Conservation (phyloP, 129 eudicot species). For the carrot (Daucus carota) region DNA sequence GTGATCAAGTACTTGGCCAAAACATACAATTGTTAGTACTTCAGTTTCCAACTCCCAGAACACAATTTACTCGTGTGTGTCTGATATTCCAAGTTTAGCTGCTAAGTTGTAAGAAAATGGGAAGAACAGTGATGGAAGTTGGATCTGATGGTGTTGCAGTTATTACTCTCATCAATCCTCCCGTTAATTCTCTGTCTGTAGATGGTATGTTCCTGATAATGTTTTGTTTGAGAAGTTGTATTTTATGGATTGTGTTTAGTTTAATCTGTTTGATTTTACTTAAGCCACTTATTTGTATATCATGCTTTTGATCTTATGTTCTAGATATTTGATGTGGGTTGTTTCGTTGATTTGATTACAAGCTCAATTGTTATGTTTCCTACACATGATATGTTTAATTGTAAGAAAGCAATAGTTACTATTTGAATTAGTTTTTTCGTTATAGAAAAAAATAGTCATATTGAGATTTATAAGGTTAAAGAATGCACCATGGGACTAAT, state of each 20-base stretch:
- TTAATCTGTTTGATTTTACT: too few species aligned
- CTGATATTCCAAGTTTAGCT: not conserved
- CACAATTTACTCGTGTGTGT: not conserved
- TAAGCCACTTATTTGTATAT: too few species aligned
- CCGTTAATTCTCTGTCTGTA: slow-evolving; percentile 89
- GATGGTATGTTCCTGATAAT: slow-evolving; percentile 44
- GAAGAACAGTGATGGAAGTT: slow-evolving; percentile 71
- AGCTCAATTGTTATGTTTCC: too few species aligned
- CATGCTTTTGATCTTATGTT: too few species aligned
- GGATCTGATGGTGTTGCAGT: slow-evolving; percentile 92
- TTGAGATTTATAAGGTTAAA: not conserved
- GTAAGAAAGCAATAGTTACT: too few species aligned
- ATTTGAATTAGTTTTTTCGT: too few species aligned
- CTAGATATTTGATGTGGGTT: too few species aligned
- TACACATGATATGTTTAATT: too few species aligned
- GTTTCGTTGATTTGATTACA: too few species aligned
- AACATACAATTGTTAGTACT: not conserved
- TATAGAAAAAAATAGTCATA: not conserved
- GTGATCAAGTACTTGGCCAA: not conserved
- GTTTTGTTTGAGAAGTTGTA: not conserved
- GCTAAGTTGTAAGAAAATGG: slow-evolving; percentile 11
- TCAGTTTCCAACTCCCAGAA: not conserved
- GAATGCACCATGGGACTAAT: not conserved
- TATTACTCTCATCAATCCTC: slow-evolving; percentile 91
- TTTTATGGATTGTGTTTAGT: not conserved